Base-by-base conservation (phyloP, 2,329 filamentous ascomycete genomes). In the Neofusicoccum kwambonambiense region DNA sequence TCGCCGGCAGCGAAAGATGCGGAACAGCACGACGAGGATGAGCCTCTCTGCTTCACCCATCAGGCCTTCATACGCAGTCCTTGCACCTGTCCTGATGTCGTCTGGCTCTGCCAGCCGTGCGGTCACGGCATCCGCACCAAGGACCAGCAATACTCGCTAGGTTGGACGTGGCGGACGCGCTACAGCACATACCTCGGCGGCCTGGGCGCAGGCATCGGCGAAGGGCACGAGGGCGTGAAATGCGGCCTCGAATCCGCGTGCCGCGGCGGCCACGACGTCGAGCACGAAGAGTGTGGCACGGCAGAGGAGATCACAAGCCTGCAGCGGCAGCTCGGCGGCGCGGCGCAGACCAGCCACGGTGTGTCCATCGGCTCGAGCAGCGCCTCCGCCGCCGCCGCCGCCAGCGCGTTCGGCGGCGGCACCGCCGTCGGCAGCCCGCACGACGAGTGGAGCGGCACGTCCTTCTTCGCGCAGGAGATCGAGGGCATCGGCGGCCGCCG, bases 71-170 rank as follows among this genome's bases (percentile, higher is more conserved):
- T 78, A 74, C 85, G 73, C 77, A 86, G 68, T 65, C 83, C 76
- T 71, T 94, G 84, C 82, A 86, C 76, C 9, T 88, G 86, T 69
- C 77, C 79, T 42, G 78, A 85, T 9, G 84, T 85, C 4, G 87
- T 96, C 52, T 97, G 92, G 90, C 86, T 97, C 31, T 98, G 93
- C 77, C 87, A 90, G 68, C 88, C 90, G 1, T 97, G 94, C 70
- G 92, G 93, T 1, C 86, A 89, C 67, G 86, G 86, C 63, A 87
- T 96, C 61, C 82, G 86, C 27, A 81, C 80, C 39, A 79, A 79
- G 12, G 87, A 89, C 68, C 85, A 81, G 4, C 85, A 82, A 13
- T 89, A 89, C 71, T 76, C 82, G 49, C 82, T 85, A 3, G 91
- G 93, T 63, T 97, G 93, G 93, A 90, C 87, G 67, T 97, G 93